A percentile compares a stretch with the other conserved stretches of the same genome.
Evolutionary conservation across 2,329 filamentous ascomycete genomes (phyloP).

Genomic region (Beauveria caledonica): DNA sequence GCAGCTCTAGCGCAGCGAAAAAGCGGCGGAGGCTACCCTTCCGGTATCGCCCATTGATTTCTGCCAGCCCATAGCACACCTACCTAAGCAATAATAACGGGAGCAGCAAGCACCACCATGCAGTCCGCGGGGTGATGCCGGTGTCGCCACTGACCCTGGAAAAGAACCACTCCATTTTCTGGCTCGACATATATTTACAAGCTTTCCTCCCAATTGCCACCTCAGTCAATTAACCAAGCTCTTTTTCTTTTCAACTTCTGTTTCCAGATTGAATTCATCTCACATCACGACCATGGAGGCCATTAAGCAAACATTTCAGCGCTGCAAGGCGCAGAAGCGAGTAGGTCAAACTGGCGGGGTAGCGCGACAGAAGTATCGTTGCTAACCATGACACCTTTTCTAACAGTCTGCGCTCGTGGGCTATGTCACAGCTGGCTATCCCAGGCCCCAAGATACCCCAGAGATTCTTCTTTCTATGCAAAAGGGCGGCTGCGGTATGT

Average conservation of each 20-base stretch:
- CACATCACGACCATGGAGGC: constrained; percentile 38
- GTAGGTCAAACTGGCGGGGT: constrained; percentile 30
- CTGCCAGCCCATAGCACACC: no score
- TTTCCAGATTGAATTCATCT: neutral
- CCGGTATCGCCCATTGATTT: constrained; percentile 7
- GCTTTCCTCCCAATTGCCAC: neutral
- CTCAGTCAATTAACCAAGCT: neutral
- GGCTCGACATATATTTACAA: constrained; percentile 1
- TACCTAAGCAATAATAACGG: neutral
- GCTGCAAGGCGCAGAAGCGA: constrained; percentile 50
- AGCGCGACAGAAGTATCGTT: neutral
- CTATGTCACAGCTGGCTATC: constrained; percentile 93
- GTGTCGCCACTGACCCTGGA: constrained; percentile 3
- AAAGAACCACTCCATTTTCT: neutral
- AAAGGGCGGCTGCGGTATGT: constrained; percentile 77
- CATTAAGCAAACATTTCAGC: constrained; percentile 51
- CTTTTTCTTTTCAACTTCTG: neutral
- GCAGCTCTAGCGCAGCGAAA: constrained; percentile 3
- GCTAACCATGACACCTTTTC: constrained; percentile 16
- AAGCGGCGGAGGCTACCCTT: constrained; percentile 10
- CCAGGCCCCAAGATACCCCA: constrained; percentile 71
- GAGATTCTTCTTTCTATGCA: constrained; percentile 84
- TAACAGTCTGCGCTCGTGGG: constrained; percentile 75
- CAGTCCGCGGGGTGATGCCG: neutral
- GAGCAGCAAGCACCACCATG: neutral